Conservation (phyloP, 73 alveolate genomes). For the Paramecium tetraurelia region DNA sequence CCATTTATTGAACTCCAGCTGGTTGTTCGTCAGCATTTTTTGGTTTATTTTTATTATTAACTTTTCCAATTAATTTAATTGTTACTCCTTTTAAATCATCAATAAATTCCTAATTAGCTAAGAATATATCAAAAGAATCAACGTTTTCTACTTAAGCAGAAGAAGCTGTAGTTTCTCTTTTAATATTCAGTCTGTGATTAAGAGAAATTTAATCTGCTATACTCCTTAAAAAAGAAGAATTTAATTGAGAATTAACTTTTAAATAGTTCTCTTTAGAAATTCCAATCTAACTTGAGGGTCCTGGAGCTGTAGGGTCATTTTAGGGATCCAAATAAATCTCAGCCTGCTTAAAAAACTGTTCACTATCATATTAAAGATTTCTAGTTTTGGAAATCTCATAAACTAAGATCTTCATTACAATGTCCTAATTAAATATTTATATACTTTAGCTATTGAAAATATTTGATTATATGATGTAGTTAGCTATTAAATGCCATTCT, state of each 20-base stretch:
- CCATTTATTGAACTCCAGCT: neutral
- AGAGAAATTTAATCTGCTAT: constrained; percentile 1
- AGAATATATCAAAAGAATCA: neutral
- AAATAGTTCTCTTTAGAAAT: neutral
- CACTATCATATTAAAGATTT: constrained; percentile 37
- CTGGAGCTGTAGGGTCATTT: constrained; percentile 7
- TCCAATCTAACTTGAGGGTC: constrained; percentile 18
- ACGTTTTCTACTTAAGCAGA: neutral
- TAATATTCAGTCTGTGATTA: neutral
- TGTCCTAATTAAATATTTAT: neutral
- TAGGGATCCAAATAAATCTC: constrained; percentile 27
- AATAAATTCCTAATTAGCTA: neutral
- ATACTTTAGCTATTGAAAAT: constrained; percentile 46
- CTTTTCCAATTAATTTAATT: neutral
- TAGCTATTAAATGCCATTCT: neutral
- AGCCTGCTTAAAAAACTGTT: constrained; percentile 13
- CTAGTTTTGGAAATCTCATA: constrained; percentile 34
- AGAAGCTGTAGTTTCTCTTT: neutral
- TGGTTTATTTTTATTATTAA: constrained; percentile 9
- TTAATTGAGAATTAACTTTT: neutral
- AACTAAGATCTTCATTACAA: constrained; percentile 30
- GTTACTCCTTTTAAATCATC: neutral
- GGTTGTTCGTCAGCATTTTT: neutral
- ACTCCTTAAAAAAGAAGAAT: constrained; percentile 16
- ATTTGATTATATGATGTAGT: neutral